Evolutionary conservation across 805 yeast species (phyloP).

Genomic region (Wickerhamiella qilinensis): DNA sequence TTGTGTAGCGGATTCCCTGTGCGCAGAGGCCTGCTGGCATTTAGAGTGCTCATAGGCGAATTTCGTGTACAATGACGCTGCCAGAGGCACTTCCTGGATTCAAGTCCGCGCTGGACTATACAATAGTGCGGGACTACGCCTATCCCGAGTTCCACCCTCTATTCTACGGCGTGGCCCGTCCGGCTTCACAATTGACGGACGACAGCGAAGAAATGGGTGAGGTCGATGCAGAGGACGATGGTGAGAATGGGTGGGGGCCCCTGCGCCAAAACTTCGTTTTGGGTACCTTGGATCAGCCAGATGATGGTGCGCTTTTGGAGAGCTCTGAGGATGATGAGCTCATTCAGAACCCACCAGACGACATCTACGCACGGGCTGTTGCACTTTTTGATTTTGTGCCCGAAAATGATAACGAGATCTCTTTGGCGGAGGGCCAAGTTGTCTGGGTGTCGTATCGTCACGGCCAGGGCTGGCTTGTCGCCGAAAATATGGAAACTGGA

Average conservation of each 20-base stretch:
- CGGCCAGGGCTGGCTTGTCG: conserved; percentile 98
- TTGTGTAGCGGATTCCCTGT: no score
- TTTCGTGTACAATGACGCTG: no score
- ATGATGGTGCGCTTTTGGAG: not conserved
- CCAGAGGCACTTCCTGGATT: conserved; percentile 17
- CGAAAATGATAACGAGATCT: conserved; percentile 86
- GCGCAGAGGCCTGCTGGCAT: no score
- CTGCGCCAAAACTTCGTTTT: conserved; percentile 3
- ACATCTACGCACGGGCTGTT: conserved; percentile 49
- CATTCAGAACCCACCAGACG: conserved; percentile 17
- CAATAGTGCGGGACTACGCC: conserved; percentile 68
- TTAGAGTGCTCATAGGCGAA: no score
- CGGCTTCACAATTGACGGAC: conserved; percentile 14
- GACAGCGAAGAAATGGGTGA: conserved; percentile 11
- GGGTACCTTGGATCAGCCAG: not conserved
- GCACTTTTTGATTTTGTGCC: conserved; percentile 84
- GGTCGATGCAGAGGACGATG: conserved; percentile 15
- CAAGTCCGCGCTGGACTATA: conserved; percentile 20
- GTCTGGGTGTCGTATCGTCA: conserved; percentile 79
- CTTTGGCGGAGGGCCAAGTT: conserved; percentile 60
- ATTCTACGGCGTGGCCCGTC: conserved; percentile 37
- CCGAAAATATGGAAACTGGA: conserved; percentile 55
- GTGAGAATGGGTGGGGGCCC: conserved; percentile 2
- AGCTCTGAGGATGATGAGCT: conserved; percentile 12
- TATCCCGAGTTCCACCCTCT: conserved; percentile 55